Conservation (phyloP, 768 basidiomycete species). For the Cyclocybe cylindracea region DNA sequence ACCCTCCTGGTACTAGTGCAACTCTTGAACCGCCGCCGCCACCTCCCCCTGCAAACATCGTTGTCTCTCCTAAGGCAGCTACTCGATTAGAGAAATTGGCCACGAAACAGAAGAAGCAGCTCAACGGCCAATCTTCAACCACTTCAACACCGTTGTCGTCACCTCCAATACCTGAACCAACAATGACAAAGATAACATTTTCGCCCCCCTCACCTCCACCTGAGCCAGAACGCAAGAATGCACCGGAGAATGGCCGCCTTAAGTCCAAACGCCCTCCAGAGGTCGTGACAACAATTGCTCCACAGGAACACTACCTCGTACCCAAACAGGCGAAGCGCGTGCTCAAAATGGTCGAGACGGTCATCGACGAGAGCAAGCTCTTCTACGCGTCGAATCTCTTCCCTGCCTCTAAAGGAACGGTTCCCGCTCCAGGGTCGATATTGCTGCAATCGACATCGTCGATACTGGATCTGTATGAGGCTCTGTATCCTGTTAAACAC, state of each 20-base stretch:
- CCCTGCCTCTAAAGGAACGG: conserved; percentile 28
- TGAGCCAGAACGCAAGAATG: conserved; percentile 7
- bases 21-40: conserved; percentile 30
- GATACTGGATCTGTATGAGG: conserved; percentile 77
- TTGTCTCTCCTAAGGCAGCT: conserved; percentile 49
- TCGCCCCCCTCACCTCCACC: conserved; percentile 13
- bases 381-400: conserved; percentile 62
- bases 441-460: conserved; percentile 64
- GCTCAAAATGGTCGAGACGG: conserved; percentile 56
- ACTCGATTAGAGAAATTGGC: conserved; percentile 55
- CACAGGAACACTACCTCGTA: conserved; percentile 62
- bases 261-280: conserved; percentile 20
- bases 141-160: conserved; percentile 20
- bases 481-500: conserved; percentile 71
- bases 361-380: conserved; percentile 67
- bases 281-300: conserved; percentile 17
- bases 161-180: conserved; percentile 11
- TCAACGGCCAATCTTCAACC: conserved; percentile 29
- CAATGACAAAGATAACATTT: conserved; percentile 5
- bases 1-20: conserved; percentile 30
- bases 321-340: conserved; percentile 58
- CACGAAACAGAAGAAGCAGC: conserved; percentile 50
- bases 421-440: conserved; percentile 46
- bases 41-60: conserved; percentile 25
- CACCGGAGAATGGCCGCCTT: conserved; percentile 8